Evolutionary conservation across 306 rosid species (phyloP).

Genomic region (Quercus parvula): DNA sequence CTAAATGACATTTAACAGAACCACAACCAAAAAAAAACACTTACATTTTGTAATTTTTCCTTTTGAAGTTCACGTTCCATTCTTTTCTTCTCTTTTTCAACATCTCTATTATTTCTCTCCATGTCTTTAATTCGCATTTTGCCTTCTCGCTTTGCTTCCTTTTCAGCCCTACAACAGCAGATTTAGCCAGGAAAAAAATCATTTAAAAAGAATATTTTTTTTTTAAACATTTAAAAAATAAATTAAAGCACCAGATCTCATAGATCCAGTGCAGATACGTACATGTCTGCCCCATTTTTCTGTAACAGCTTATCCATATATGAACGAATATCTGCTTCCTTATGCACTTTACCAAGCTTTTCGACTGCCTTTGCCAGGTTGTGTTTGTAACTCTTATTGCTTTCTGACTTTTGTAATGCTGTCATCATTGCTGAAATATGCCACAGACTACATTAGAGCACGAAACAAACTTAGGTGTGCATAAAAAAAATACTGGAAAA

Average conservation of each 20-base stretch:
- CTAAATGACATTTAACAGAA: background rate
- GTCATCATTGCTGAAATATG: slow-evolving; percentile 53
- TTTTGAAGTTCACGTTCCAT: slow-evolving; percentile 40
- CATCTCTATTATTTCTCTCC: slow-evolving; percentile 61
- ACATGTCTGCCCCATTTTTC: slow-evolving; percentile 67
- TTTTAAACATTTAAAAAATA: background rate
- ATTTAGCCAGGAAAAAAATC: background rate
- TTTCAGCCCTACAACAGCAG: slow-evolving; percentile 54
- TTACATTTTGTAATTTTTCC: slow-evolving; percentile 53
- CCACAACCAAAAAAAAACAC: slow-evolving; percentile 25
- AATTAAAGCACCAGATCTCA: slow-evolving; percentile 12
- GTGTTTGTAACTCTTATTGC: slow-evolving; percentile 37
- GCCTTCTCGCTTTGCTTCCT: slow-evolving; percentile 62
- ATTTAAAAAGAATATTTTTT: no score
- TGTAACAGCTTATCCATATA: slow-evolving; percentile 47
- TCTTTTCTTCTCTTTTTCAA: slow-evolving; percentile 63
- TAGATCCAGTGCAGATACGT: slow-evolving; percentile 16
- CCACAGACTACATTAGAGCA: background rate
- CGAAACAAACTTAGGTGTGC: background rate
- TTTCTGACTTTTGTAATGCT: slow-evolving; percentile 45
- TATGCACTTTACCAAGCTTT: slow-evolving; percentile 52
- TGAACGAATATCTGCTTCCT: slow-evolving; percentile 58
- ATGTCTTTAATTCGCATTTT: slow-evolving; percentile 63
- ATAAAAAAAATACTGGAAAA: background rate
- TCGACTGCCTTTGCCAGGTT: slow-evolving; percentile 52